Conservation (phyloP, 176 grass and related monocot genomes). For the Aegilops bicornis region DNA sequence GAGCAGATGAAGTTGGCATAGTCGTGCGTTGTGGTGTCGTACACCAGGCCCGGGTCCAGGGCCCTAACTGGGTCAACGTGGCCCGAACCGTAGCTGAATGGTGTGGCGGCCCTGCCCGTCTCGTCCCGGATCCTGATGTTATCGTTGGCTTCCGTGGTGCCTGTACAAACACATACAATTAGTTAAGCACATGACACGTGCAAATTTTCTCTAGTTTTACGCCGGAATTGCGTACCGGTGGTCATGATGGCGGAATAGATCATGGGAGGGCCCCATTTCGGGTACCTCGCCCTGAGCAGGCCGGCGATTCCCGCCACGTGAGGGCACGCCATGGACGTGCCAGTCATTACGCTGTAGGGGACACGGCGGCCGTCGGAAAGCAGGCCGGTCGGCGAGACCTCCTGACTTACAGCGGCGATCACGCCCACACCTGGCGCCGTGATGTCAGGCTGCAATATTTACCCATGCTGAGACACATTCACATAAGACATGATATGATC, state of each 20-base stretch:
- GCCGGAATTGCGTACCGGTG: slow-evolving; percentile 34
- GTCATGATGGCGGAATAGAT: slow-evolving; percentile 84
- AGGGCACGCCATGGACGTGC: slow-evolving; percentile 84
- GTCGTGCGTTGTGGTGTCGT: slow-evolving; percentile 50
- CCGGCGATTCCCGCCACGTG: slow-evolving; percentile 56
- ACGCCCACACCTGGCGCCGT: slow-evolving; percentile 60
- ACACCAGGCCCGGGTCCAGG: slow-evolving; percentile 61
- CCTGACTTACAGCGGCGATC: slow-evolving; percentile 47
- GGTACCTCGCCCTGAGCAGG: slow-evolving; percentile 47
- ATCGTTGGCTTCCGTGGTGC: slow-evolving; percentile 33
- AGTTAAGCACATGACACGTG: too few relatives aligned
- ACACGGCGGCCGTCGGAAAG: slow-evolving; percentile 47
- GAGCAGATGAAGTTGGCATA: slow-evolving; percentile 68
- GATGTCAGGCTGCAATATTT: slow-evolving; percentile 40
- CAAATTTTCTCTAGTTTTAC: too few relatives aligned
- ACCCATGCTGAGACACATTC: too few relatives aligned
- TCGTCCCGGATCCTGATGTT: slow-evolving; percentile 12
- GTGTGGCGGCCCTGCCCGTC: slow-evolving; percentile 32
- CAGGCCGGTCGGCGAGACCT: slow-evolving; percentile 20
- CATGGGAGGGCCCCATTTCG: slow-evolving; percentile 50
- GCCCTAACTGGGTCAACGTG: slow-evolving; percentile 42
- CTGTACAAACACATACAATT: not conserved
- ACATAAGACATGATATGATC: too few relatives aligned
- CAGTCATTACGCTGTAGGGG: slow-evolving; percentile 46
- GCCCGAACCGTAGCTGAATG: slow-evolving; percentile 55